Evolutionary conservation across 805 yeast species (phyloP), one percentile per base, ranked within the genome.

Genomic region (Metschnikowia continentalis): DNA sequence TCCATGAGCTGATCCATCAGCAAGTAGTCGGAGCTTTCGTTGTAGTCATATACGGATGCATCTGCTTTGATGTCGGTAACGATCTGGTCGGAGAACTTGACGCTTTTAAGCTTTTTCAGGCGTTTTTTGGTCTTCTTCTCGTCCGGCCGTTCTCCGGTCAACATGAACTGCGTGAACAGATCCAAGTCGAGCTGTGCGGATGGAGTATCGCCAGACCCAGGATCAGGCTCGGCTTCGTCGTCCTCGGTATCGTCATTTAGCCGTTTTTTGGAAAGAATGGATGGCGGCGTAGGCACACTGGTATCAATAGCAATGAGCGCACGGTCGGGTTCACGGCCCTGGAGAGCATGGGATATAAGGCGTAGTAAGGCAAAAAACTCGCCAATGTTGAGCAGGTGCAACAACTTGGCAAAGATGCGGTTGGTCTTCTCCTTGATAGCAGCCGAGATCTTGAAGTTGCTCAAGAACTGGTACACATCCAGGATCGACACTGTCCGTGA

Each of bases 301-400:
- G 95, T 87, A 51, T 68, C 65, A 14, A 71, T 62, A 50, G 72
- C 67, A 35, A 89, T 78, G 61, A 83, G 68, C 20, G 72, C 67
- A 55, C 89, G 70, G 26, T 74, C 66, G 2, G 89, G 86, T n/a
- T 75, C 63, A 33, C 67, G 59, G 2, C 85, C 85, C 48, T 68
- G 67, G 15, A 88, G 66, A 0, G 85, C 74, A 65, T 89, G 96
- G 17, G 96, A 80, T 13, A 90, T 77, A 19, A 94, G 77, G 59
- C 99, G 76, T 48, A 92, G 65, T 35, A 90, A 77, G 0, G 96
- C 96, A 70, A 88, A 94, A 69, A 94, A 92, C 65, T 90, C 95
- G 5, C 96, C 96, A 49, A 90, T 84, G 60, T 89, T 90, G 49
- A 92, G 75, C 3, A 86, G 78, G 50, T 75, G 75, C 33, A 77